Evolutionary conservation across 371 early-diverging fungal species (phyloP), one percentile per base, ranked within the genome.

Genomic region (Polyrhizophydium stewartii): DNA sequence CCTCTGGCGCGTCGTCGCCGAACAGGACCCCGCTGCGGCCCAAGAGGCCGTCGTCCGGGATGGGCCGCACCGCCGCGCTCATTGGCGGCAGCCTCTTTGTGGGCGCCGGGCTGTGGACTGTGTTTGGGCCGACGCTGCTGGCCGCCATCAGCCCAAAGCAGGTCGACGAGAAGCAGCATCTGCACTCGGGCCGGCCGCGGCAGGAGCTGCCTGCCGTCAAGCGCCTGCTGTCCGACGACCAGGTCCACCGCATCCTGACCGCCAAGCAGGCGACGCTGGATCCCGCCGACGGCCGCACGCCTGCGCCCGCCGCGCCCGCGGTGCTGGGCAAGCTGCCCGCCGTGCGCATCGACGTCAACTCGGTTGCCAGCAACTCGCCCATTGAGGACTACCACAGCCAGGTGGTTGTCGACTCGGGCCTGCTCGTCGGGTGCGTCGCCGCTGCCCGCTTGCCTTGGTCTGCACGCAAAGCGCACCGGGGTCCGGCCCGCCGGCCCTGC

Each of bases 301-400:
- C 35, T 3, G 35, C 35, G 35, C 7, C 35, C 35, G 35, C 35
- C 13, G 35, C 35, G 35, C 7, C 35, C 35, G 13, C 35, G 35
- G 35, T 13, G 13, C 7, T 13, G 3, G 28, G 49, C 28, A 28
- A 47, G 49, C 49, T 3, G 31, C 64, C 64, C 21, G 63, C 65
- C n/a, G 45, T 61, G 16, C 50, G 60, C n/a, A 67, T 51, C 46
- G 70, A 75, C 53, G 32, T 65, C 30, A 73, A 70, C 43, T 40
- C 63, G 17, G 71, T 78, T 1, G 63, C 68, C 22, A 66, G 67
- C 43, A 78, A 78, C 57, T 58, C 64, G 24, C 76, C 75, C 0
- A 60, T 61, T 27, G 79, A 78, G 65, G 79, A 75, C 59, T 64
- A 58, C 40, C 61, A 63, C 50, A 56, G 49, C 41, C 61, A 71